Percentiles rank a stretch among this genome's conserved stretches.
Conservation (phyloP, 2,329 filamentous ascomycete species). For the Claviceps arundinis region DNA sequence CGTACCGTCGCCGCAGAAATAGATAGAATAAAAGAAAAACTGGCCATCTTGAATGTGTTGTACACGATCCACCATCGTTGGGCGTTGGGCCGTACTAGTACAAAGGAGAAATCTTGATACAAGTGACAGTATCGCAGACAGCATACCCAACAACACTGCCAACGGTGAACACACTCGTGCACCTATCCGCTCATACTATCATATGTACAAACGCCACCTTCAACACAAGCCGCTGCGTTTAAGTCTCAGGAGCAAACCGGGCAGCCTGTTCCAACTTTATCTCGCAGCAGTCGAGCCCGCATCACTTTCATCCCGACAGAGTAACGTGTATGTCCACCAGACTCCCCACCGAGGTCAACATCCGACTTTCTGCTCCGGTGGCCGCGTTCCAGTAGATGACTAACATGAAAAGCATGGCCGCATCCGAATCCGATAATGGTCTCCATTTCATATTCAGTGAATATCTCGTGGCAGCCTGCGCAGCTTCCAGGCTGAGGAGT, state of each 20-base stretch:
- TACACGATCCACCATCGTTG: not conserved
- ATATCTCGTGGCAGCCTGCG: constrained; percentile 41
- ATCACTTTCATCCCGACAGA: constrained; percentile 80
- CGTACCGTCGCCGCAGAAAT: not conserved
- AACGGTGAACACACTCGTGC: not conserved
- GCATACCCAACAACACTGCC: not conserved
- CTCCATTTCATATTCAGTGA: constrained; percentile 50
- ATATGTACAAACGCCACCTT: not conserved
- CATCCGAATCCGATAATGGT: constrained; percentile 71
- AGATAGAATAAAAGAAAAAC: not conserved
- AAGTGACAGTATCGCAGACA: not conserved
- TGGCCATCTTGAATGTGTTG: not conserved
- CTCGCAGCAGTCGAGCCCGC: constrained; percentile 64
- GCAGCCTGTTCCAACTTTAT: constrained; percentile 54
- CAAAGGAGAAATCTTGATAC: not conserved
- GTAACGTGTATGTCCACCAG: constrained; percentile 33
- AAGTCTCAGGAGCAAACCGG: constrained; percentile 34
- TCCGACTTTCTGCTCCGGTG: constrained; percentile 33
- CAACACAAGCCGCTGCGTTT: not conserved
- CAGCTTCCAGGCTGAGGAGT: constrained; percentile 41
- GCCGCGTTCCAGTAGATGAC: constrained; percentile 49
- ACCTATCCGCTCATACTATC: not conserved
- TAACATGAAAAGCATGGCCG: constrained; percentile 68
- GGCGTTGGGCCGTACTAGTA: not conserved
- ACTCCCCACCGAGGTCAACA: constrained; percentile 29